Evolutionary conservation across 768 basidiomycete species (phyloP).

Genomic region (Collybia sordida): DNA sequence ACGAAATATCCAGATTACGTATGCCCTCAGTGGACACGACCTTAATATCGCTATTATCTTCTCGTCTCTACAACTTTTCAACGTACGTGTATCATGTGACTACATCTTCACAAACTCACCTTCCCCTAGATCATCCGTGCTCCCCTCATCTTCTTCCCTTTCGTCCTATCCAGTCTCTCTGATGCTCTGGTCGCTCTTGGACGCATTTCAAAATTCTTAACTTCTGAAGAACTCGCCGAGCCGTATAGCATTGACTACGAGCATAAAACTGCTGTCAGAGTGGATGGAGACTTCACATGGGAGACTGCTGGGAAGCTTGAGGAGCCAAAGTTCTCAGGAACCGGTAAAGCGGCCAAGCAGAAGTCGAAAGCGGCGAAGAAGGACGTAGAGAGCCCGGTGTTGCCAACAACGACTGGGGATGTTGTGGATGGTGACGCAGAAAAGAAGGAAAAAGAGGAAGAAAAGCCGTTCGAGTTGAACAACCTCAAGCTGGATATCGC

Average conservation of each 20-base stretch:
- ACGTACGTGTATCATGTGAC: slow-evolving; percentile 23
- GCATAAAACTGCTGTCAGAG: slow-evolving; percentile 37
- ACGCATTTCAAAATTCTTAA: slow-evolving; percentile 46
- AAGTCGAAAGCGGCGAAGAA: slow-evolving; percentile 16
- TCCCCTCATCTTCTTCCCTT: slow-evolving; percentile 54
- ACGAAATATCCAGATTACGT: slow-evolving; percentile 49
- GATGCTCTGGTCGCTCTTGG: slow-evolving; percentile 49
- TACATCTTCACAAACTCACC: neutral
- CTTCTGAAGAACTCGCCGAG: slow-evolving; percentile 53
- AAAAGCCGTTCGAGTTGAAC: slow-evolving; percentile 51
- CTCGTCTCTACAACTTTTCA: slow-evolving; percentile 56
- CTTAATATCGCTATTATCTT: slow-evolving; percentile 57
- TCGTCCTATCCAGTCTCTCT: slow-evolving; percentile 45
- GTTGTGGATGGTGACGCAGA: slow-evolving; percentile 6
- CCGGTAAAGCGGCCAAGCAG: slow-evolving; percentile 6
- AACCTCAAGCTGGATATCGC: slow-evolving; percentile 45
- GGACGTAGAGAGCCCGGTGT: neutral
- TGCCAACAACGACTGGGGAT: slow-evolving; percentile 5
- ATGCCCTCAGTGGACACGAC: slow-evolving; percentile 51
- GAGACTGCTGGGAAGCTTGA: slow-evolving; percentile 32
- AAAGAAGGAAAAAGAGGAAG: slow-evolving; percentile 24
- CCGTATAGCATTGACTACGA: slow-evolving; percentile 42
- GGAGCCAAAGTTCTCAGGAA: slow-evolving; percentile 7
- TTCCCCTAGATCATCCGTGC: slow-evolving; percentile 48
- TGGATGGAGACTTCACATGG: slow-evolving; percentile 53